A percentile compares a stretch with the other conserved stretches of the same genome.
These are phyloP conservation scores for Colletotrichum horii DNA, from an alignment of 2,329 filamentous ascomycete genomes.

Conservation along the genomic window DNA sequence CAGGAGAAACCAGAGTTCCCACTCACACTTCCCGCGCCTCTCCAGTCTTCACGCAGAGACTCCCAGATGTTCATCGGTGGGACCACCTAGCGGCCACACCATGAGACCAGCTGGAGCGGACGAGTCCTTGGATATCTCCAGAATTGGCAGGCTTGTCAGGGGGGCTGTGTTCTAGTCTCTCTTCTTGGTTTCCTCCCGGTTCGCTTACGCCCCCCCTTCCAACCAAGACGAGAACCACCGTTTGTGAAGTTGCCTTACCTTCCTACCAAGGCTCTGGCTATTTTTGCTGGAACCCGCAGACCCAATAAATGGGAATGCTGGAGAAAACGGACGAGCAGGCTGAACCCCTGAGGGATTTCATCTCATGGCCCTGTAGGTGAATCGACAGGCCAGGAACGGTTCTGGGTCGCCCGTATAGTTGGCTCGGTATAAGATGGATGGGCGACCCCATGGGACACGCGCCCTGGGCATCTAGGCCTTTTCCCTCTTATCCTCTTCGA, in stretches of 20 bases:
- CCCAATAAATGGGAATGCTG: conserved; percentile 2
- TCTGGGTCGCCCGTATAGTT: not conserved
- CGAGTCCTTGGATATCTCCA: not conserved
- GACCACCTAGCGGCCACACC: not conserved
- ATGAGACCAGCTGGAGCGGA: not conserved
- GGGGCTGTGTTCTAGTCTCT: conserved; percentile 14
- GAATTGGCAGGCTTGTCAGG: not conserved
- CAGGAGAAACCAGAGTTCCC: not conserved
- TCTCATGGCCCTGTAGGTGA: not conserved
- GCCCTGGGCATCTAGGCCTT: not conserved
- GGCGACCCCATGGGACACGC: not conserved
- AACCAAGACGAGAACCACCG: not conserved
- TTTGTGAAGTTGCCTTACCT: not conserved
- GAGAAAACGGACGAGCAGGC: not conserved
- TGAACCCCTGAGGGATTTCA: conserved; percentile 9
- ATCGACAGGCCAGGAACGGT: conserved; percentile 6
- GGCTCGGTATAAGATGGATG: conserved; percentile 13
- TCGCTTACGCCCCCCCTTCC: not conserved
- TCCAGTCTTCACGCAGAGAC: not conserved
- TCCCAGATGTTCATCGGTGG: not conserved
- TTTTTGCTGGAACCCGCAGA: not conserved
- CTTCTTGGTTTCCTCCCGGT: not conserved
- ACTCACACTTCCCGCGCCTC: not conserved
- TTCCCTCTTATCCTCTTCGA: not conserved
- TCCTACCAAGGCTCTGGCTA: not conserved